Evolutionary conservation across 176 grass and related monocot genomes (phyloP).

Genomic region (Dactylis glomerata): DNA sequence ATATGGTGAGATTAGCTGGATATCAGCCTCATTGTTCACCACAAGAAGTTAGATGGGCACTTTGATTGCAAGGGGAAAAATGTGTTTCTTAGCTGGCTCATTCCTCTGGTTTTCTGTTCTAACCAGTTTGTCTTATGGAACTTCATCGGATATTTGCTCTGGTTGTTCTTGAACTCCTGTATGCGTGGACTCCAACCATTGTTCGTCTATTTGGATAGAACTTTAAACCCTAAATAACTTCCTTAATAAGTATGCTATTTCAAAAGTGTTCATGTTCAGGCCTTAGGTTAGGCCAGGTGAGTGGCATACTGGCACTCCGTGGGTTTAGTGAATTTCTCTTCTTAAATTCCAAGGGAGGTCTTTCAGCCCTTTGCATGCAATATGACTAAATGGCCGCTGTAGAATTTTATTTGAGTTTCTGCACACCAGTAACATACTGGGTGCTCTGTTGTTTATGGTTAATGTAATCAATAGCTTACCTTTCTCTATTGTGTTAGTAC

Average conservation of each 20-base stretch:
- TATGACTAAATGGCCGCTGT: not conserved
- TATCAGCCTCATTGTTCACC: not conserved
- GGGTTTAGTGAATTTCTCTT: not conserved
- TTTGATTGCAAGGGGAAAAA: not conserved
- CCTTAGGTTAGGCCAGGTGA: not conserved
- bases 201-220: not conserved
- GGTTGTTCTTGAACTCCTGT: not conserved
- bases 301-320: not conserved
- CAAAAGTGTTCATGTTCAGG: not conserved
- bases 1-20: not conserved
- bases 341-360: not conserved
- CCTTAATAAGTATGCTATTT: not conserved
- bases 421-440: not conserved
- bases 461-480: not conserved
- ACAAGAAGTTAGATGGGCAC: not conserved
- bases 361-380: not conserved
- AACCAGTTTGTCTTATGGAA: not conserved
- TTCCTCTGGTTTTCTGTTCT: not conserved
- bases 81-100: not conserved
- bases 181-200: not conserved
- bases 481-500: not conserved
- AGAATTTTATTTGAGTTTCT: not conserved
- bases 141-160: not conserved
- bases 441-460: not conserved
- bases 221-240: not conserved